Conservation (phyloP, 1,284 basidiomycete genomes). For the Tranzscheliella williamsii region DNA sequence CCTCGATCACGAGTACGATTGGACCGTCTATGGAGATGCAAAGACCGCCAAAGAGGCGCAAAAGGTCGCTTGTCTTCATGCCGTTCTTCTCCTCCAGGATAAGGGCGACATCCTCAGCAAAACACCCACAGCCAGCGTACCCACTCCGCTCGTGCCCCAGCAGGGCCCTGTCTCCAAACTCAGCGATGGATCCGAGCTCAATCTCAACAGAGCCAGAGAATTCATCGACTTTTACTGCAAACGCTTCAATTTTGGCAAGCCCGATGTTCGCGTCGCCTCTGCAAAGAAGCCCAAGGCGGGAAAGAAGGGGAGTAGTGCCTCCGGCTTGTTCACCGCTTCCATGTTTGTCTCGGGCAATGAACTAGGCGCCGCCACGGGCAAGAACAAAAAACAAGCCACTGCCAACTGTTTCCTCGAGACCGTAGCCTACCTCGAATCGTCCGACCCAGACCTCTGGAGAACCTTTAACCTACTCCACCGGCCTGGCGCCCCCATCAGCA, state of each 20-base stretch:
- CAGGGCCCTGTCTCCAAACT: constrained; percentile 61
- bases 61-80: constrained; percentile 67
- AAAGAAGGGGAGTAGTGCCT: constrained; percentile 13
- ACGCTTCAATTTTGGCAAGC: constrained; percentile 76
- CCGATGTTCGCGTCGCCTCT: constrained; percentile 67
- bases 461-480: constrained; percentile 66
- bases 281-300: constrained; percentile 10
- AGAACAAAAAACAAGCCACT: constrained; percentile 76
- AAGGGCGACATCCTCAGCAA: constrained; percentile 31
- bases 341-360: constrained; percentile 78
- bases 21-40: constrained; percentile 69
- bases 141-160: constrained; percentile 62
- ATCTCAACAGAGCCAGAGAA: constrained; percentile 76
- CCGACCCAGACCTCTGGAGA: constrained; percentile 79
- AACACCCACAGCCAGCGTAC: constrained; percentile 31
- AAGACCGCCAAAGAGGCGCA: constrained; percentile 73
- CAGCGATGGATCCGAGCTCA: constrained; percentile 71
- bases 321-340: constrained; percentile 64
- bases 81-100: constrained; percentile 39
- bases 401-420: constrained; percentile 83
- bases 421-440: constrained; percentile 79
- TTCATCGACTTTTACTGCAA: constrained; percentile 97
- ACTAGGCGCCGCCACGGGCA: constrained; percentile 76
- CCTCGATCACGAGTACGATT: constrained; percentile 37
- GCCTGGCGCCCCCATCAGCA: constrained; percentile 62